Conservation (phyloP, 2,329 filamentous ascomycete species). For the Alternaria gansuensis region DNA sequence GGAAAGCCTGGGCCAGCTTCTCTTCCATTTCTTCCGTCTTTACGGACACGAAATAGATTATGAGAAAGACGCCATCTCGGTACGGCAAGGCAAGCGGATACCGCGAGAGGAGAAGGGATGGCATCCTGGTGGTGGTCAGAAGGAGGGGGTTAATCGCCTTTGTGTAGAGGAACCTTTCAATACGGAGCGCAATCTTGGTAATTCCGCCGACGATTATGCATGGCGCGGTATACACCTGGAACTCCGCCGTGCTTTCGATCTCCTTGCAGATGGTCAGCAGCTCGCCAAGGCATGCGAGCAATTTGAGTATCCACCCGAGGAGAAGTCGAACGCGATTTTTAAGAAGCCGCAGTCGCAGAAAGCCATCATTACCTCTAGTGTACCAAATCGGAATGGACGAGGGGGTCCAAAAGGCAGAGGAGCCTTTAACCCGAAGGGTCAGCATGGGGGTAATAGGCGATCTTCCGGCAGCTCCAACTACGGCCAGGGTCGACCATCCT, state of each 20-base stretch:
- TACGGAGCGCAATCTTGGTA: slow-evolving; percentile 84
- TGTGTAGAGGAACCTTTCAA: slow-evolving; percentile 99
- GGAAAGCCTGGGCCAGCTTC: slow-evolving; percentile 81
- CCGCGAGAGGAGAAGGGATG: slow-evolving; percentile 88
- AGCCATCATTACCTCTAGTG: slow-evolving; percentile 62
- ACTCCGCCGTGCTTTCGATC: slow-evolving; percentile 84
- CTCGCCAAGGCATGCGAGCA: slow-evolving; percentile 86
- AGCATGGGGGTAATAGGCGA: slow-evolving; percentile 58
- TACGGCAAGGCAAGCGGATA: slow-evolving; percentile 80
- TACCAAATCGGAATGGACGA: slow-evolving; percentile 60
- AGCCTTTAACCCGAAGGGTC: slow-evolving; percentile 60
- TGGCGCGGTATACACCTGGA: slow-evolving; percentile 92
- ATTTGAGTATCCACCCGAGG: slow-evolving; percentile 81
- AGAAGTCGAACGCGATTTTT: slow-evolving; percentile 69
- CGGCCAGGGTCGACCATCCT: slow-evolving; percentile 51
- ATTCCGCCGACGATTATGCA: slow-evolving; percentile 94
- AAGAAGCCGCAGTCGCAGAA: slow-evolving; percentile 63
- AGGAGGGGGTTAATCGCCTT: slow-evolving; percentile 72
- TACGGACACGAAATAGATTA: slow-evolving; percentile 96
- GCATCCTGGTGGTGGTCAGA: slow-evolving; percentile 67
- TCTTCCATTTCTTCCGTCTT: slow-evolving; percentile 95
- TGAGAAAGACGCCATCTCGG: slow-evolving; percentile 81
- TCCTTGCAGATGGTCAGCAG: slow-evolving; percentile 76
- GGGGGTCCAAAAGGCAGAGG: slow-evolving; percentile 53
- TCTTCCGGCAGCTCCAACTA: slow-evolving; percentile 66